A percentile compares a stretch with the other conserved stretches of the same genome.
Evolutionary conservation across 148 eudicot species (phyloP).

Genomic region (Mesembryanthemum crystallinum): DNA sequence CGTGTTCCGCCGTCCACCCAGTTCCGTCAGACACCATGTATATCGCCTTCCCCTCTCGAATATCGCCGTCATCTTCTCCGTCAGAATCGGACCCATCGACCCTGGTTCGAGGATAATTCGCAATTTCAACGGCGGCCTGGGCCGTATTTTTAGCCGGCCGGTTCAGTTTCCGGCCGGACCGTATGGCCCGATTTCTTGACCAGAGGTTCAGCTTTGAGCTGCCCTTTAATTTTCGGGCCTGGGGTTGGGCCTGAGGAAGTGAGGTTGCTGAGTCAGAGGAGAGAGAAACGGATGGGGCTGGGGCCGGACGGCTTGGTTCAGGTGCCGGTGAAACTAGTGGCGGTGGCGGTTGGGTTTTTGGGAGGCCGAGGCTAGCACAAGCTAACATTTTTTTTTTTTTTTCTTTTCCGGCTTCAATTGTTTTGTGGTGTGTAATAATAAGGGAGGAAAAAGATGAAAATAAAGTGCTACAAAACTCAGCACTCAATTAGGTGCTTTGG

Average conservation of each 20-base stretch:
- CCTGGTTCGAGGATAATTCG: constrained; percentile 4
- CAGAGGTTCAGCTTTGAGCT: constrained; percentile 74
- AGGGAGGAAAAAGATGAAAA: too few species aligned
- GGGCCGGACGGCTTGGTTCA: constrained; percentile 14
- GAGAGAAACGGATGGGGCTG: background rate
- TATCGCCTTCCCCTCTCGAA: constrained; percentile 46
- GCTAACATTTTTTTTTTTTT: constrained; percentile 27
- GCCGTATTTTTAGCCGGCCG: constrained; percentile 30
- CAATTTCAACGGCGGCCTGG: background rate
- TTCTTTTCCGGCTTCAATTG: background rate
- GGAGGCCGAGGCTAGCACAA: constrained; percentile 21
- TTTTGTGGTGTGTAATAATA: too few species aligned
- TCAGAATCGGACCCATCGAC: background rate
- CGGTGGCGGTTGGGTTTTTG: constrained; percentile 22
- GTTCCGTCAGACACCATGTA: constrained; percentile 92
- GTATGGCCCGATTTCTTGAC: constrained; percentile 73
- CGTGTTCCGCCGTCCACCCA: constrained; percentile 94
- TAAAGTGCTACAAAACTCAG: too few species aligned
- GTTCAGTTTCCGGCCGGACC: constrained; percentile 63
- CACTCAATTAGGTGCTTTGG: too few species aligned
- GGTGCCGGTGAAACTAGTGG: background rate
- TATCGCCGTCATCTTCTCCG: constrained; percentile 29
- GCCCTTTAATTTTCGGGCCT: constrained; percentile 35
- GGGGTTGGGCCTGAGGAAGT: constrained; percentile 20
- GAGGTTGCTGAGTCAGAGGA: constrained; percentile 11